These are phyloP conservation scores for Amylostereum areolatum DNA, from an alignment of 1,284 basidiomycete genomes.

Conservation along the genomic window DNA sequence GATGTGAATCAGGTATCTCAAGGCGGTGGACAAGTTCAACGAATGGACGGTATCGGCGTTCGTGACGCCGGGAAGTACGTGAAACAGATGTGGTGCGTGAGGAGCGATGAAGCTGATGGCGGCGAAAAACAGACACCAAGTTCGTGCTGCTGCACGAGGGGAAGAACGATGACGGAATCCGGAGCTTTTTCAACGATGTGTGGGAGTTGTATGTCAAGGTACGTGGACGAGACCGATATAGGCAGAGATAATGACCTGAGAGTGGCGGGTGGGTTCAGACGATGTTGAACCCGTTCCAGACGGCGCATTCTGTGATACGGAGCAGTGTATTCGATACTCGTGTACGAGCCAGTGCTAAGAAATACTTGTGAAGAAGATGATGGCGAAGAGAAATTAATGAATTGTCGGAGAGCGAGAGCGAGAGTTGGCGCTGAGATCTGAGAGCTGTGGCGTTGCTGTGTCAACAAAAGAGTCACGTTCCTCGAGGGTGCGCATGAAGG, in stretches of 20 bases:
- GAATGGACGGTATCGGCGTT: conserved; percentile 97
- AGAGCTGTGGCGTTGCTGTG: too few species aligned
- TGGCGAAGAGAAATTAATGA: neutral
- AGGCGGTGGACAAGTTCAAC: conserved; percentile 91
- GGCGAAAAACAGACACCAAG: conserved; percentile 66
- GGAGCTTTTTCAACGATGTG: conserved; percentile 85
- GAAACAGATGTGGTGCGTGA: neutral
- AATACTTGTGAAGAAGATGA: conserved; percentile 51
- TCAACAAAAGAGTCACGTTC: too few species aligned
- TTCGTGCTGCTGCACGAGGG: conserved; percentile 87
- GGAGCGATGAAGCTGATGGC: conserved; percentile 8
- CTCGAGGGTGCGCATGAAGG: too few species aligned
- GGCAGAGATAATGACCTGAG: neutral
- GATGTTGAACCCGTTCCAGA: conserved; percentile 89
- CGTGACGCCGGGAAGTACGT: conserved; percentile 86
- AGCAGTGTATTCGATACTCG: conserved; percentile 77
- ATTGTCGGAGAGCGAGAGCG: neutral
- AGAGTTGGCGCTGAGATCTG: too few species aligned
- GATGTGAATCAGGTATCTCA: conserved; percentile 68
- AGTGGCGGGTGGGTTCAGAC: conserved; percentile 44
- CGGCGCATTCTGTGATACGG: conserved; percentile 76
- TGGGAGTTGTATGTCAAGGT: conserved; percentile 95
- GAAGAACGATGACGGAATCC: conserved; percentile 95
- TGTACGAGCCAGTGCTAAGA: conserved; percentile 83
- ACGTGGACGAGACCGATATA: conserved; percentile 16